Percentiles rank a stretch among this genome's conserved stretches.
These are phyloP conservation scores for Serpula lacrymans DNA, from an alignment of 768 basidiomycete genomes.

Conservation along the genomic window DNA sequence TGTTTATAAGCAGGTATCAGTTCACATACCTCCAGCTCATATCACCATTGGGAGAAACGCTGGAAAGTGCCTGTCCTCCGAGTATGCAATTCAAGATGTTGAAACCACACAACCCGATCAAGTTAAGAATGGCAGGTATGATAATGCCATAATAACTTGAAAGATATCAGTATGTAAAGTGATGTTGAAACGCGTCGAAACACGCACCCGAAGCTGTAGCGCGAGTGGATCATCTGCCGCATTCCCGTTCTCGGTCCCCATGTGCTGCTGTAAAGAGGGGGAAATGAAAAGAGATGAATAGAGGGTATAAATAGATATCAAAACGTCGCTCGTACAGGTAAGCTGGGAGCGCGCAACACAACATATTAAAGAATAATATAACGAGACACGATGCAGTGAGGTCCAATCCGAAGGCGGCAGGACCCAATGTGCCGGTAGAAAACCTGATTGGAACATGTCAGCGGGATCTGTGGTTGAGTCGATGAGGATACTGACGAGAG, in stretches of 20 bases:
- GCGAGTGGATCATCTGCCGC: constrained; percentile 77
- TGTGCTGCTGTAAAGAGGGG: constrained; percentile 38
- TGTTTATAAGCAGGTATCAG: background rate
- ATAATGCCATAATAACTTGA: constrained; percentile 55
- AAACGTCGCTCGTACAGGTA: constrained; percentile 47
- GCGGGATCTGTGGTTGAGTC: background rate
- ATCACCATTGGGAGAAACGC: constrained; percentile 45
- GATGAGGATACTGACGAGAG: constrained; percentile 37
- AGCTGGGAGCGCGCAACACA: constrained; percentile 56
- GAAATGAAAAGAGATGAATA: constrained; percentile 23
- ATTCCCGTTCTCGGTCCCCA: constrained; percentile 80
- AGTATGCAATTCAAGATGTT: constrained; percentile 65
- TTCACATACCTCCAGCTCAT: constrained; percentile 48
- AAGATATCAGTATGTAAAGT: background rate
- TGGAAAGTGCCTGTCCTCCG: constrained; percentile 64
- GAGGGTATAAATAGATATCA: background rate
- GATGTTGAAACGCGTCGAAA: constrained; percentile 32
- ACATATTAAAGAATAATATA: constrained; percentile 65
- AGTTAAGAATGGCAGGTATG: constrained; percentile 52
- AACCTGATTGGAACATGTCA: constrained; percentile 38
- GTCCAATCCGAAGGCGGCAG: constrained; percentile 56
- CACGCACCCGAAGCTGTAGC: constrained; percentile 53
- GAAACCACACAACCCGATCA: constrained; percentile 59
- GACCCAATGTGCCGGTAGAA: constrained; percentile 67
- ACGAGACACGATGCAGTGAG: constrained; percentile 61